Evolutionary conservation across 169 alveolate species (phyloP).

Genomic region (Theileria sp.): DNA sequence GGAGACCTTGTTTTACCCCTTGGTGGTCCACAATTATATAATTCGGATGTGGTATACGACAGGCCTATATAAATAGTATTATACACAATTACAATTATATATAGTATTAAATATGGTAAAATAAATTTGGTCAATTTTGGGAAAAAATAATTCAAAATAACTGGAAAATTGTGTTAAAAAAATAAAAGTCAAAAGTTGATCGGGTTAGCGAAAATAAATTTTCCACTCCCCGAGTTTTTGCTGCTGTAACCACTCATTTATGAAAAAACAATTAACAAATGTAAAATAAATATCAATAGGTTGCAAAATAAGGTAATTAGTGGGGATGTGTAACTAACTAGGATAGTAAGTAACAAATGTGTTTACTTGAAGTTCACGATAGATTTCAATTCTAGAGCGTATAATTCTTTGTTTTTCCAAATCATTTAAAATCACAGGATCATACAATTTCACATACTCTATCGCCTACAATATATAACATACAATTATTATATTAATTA

Average conservation of each 20-base stretch:
- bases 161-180: constrained; percentile 12
- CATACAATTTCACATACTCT: constrained; percentile 73
- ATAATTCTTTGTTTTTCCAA: constrained; percentile 63
- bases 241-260: not conserved
- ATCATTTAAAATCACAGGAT: constrained; percentile 80
- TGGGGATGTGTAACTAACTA: not conserved
- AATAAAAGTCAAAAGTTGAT: constrained; percentile 48
- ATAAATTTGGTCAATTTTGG: constrained; percentile 32
- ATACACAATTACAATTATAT: too few relatives aligned
- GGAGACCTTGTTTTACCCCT: constrained; percentile 77
- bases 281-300: not conserved
- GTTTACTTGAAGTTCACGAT: constrained; percentile 69
- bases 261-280: too few relatives aligned
- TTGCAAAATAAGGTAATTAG: not conserved
- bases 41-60: constrained; percentile 86
- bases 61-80: constrained; percentile 21
- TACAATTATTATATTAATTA: not conserved
- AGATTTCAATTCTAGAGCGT: constrained; percentile 80
- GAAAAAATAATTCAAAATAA: not conserved
- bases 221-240: constrained; percentile 10
- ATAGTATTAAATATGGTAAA: constrained; percentile 15
- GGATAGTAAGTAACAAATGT: not conserved
- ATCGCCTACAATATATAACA: too few relatives aligned
- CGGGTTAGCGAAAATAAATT: not conserved
- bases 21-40: constrained; percentile 83